Base-by-base conservation (phyloP, 441 rosid species). In the Pelargonium australe region DNA sequence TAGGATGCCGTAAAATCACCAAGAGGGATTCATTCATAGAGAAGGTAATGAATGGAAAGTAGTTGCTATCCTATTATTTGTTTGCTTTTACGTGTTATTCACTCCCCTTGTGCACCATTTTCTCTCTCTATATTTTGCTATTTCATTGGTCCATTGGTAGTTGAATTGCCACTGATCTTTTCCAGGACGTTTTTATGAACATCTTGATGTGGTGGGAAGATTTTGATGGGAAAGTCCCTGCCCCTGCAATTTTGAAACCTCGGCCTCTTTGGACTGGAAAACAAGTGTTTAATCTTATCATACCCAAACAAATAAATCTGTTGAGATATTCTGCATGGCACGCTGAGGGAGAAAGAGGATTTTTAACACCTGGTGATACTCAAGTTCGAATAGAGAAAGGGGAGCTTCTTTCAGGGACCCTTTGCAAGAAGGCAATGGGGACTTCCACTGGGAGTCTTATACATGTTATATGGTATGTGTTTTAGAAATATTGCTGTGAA, bases 121-220 rank as follows among this genome's bases (percentile, higher is more conserved):
- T 37, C 7, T 73, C 13, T 72, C 34, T 70, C 37, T 34, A 68
- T 12, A 55, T 47, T 75, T 17, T 72, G 25, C 7, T 68, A 69
- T 13, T 57, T 55, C 51, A 16, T 66, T 68, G 23, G 34, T 68
- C 20, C 37, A 34, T 2, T 14, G 47, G 14, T 16, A 16, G 14
- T 68, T 64, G 75, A 28, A 75, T 37, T 37, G 78, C 13, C 47
- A 40, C 63, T 65, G 8, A 68, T 64, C 51, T 66, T 62, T 65
- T 72, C 67, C 85, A 95, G 99, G 98, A 95, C 81, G 99, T 95
- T 34, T 95, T 95, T 75, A 95, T 95, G 99, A 95, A 95, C 76
- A 85, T 79, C 55, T 86, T 92, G 83, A 95, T 95, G 98, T 95
- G 99, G 99, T 95, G 99, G 99, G 99, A 95, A 84, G 99, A 95